Base-by-base conservation (phyloP, 495 filamentous ascomycete genomes). In the Pyronema omphalodes region DNA sequence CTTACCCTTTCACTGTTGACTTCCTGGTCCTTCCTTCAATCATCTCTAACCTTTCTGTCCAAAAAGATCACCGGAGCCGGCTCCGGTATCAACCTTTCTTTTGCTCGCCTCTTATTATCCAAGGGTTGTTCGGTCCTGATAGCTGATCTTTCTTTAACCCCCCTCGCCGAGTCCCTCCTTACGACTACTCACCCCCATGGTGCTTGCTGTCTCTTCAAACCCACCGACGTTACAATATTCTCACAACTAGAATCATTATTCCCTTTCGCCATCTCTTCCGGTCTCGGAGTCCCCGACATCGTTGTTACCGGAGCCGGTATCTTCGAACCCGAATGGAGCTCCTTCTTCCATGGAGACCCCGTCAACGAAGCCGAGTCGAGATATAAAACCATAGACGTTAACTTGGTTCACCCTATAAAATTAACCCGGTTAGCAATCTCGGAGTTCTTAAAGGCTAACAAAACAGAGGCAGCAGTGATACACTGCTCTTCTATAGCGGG, bases 271-370 rank as follows among this genome's bases (percentile, higher is more conserved):
- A 8, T 9, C 3, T 66, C 72, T 15, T 68, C 71, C 0, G 74
- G 73, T 0, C 67, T 71, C 47, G 61, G 62, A 53, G 71, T 74
- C 44, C 62, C 77, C 7, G 80, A 84, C 58, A 76, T 84, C 52
- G 77, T 83, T 43, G 79, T 76, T 59, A 78, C 80, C 4, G 80
- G 81, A 8, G 81, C 81, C n/a, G 81, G 81, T 9, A 67, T 84
- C 52, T 83, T 71, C 65, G 81, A 84, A 58, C 80, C 79, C 73
- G 69, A 74, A 58, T 83, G 75, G 71, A 76, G 69, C 57, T 76
- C 75, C 59, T 84, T 83, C 71, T 83, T 78, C 74, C 43, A 63
- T 66, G 0, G 43, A 67, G 1, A 64, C 60, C 3, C 53, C 49
- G 48, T 11, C n/a, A 37, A 35, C 9, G 52, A 44, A 6, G 54